Conservation (phyloP, 495 filamentous ascomycete species). For the Talaromyces wortmannii region DNA sequence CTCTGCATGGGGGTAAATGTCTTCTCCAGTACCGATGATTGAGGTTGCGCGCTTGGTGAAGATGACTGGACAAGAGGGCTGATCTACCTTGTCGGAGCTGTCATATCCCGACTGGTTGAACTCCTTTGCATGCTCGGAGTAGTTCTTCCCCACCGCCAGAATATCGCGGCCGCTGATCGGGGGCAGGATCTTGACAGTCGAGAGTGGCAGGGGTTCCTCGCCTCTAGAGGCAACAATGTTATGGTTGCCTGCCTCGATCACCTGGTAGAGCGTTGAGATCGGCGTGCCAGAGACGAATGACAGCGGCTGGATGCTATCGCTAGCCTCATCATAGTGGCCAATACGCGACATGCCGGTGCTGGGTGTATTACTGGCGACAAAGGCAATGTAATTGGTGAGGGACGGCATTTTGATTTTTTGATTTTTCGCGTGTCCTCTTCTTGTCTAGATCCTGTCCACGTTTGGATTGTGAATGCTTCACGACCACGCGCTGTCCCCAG, state of each 20-base stretch:
- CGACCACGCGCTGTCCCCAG: no score
- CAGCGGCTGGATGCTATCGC: slow-evolving; percentile 35
- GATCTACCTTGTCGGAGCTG: slow-evolving; percentile 34
- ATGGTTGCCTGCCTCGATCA: slow-evolving; percentile 24
- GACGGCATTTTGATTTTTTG: no score
- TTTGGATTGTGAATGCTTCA: no score
- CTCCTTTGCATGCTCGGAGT: slow-evolving; percentile 39
- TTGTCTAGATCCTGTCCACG: no score
- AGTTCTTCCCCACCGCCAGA: slow-evolving; percentile 46
- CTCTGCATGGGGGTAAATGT: slow-evolving; percentile 20
- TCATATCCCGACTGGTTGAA: slow-evolving; percentile 41
- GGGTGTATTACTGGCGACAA: no score
- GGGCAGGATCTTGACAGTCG: slow-evolving; percentile 29
- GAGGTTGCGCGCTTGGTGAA: slow-evolving; percentile 45
- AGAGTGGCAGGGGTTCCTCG: slow-evolving; percentile 17
- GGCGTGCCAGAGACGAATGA: slow-evolving; percentile 34
- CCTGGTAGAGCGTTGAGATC: slow-evolving; percentile 34
- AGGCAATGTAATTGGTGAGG: no score
- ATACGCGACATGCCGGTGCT: slow-evolving; percentile 10
- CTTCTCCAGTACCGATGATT: slow-evolving; percentile 34
- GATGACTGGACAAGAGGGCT: slow-evolving; percentile 37
- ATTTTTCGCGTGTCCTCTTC: no score
- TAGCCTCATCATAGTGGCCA: slow-evolving; percentile 27
- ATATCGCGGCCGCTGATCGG: slow-evolving; percentile 38
- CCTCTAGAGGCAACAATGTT: not conserved